These are phyloP conservation scores for Novymonas esmeraldas DNA, from an alignment of 208 protist species.

Conservation along the genomic window DNA sequence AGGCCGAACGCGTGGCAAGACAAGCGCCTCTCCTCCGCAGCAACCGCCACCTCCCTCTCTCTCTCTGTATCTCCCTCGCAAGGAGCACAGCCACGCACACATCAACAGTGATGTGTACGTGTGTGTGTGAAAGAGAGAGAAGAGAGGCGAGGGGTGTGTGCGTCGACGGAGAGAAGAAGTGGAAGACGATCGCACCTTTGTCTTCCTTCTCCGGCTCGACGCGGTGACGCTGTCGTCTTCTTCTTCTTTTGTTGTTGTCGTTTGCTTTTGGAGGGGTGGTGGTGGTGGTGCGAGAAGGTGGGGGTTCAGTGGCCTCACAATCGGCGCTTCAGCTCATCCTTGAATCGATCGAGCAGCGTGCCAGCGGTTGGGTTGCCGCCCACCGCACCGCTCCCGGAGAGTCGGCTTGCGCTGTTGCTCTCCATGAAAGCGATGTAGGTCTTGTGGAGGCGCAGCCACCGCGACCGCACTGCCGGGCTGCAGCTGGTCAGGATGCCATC, in stretches of 20 bases:
- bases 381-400: slow-evolving; percentile 6
- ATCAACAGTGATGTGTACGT: not conserved
- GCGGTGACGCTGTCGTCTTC: too few relatives aligned
- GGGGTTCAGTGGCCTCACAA: slow-evolving; percentile 30
- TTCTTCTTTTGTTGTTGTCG: too few relatives aligned
- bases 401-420: slow-evolving; percentile 38
- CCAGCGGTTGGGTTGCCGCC: slow-evolving; percentile 18
- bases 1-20: too few relatives aligned
- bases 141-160: too few relatives aligned
- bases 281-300: too few relatives aligned
- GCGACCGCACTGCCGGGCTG: slow-evolving; percentile 39
- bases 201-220: too few relatives aligned
- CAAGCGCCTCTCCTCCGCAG: not conserved
- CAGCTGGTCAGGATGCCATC: slow-evolving; percentile 26
- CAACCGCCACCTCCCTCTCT: not conserved
- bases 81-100: too few relatives aligned
- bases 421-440: slow-evolving; percentile 50
- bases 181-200: not conserved
- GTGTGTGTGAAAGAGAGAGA: not conserved
- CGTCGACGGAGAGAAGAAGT: too few relatives aligned
- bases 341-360: slow-evolving; percentile 56
- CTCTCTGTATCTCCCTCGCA: not conserved
- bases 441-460: slow-evolving; percentile 46
- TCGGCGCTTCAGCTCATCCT: slow-evolving; percentile 58
- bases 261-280: too few relatives aligned